phyloP scores from a whole-genome alignment of 768 basidiomycete species.

The Rhizopogon rudus region DNA sequence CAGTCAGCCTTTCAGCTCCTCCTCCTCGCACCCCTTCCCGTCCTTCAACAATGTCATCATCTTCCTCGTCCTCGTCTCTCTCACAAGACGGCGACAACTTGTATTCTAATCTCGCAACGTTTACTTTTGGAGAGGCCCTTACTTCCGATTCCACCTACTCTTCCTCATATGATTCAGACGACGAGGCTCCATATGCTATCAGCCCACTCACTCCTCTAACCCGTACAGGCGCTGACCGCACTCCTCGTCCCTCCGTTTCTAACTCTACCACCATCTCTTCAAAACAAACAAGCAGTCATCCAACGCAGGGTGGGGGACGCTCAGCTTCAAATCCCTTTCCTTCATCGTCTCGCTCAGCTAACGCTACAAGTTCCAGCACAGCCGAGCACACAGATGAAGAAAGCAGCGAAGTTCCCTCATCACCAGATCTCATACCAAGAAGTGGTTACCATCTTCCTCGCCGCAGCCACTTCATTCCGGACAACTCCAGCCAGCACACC shows the following conservation, averaged over 20 bases:
- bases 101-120: slow-evolving; percentile 36
- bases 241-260: slow-evolving; percentile 41
- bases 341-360: slow-evolving; percentile 8
- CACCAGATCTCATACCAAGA: slow-evolving; percentile 17
- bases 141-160: slow-evolving; percentile 11
- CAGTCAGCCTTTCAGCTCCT: neutral
- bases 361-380: neutral
- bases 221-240: slow-evolving; percentile 31
- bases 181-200: slow-evolving; percentile 22
- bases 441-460: slow-evolving; percentile 1
- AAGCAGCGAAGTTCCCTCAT: slow-evolving; percentile 33
- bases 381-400: slow-evolving; percentile 22
- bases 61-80: neutral
- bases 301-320: slow-evolving; percentile 24
- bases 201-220: slow-evolving; percentile 32
- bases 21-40: neutral
- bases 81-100: slow-evolving; percentile 20
- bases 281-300: slow-evolving; percentile 26
- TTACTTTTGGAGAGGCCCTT: slow-evolving; percentile 35
- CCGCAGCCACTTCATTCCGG: slow-evolving; percentile 25
- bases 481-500: slow-evolving; percentile 45
- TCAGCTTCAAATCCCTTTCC: slow-evolving; percentile 14
- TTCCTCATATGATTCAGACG: slow-evolving; percentile 7
- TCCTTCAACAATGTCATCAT: neutral
- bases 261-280: slow-evolving; percentile 9